Conservation (phyloP, 225 moss, liverwort and hornwort species). For the Straminergon stramineum region DNA sequence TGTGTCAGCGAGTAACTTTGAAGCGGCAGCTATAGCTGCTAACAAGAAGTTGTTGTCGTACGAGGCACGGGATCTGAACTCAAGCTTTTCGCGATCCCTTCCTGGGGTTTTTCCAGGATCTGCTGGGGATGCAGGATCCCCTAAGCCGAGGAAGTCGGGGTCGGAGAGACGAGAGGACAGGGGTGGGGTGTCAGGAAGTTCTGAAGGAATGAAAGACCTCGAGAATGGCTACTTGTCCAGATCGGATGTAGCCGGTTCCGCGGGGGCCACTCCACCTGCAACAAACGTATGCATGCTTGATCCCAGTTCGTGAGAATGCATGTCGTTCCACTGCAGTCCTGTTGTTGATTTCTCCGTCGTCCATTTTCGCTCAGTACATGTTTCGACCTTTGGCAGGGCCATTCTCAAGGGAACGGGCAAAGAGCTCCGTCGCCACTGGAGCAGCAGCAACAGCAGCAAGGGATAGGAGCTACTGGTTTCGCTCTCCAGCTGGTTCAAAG, state of each 20-base stretch:
- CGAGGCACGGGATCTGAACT: constrained; percentile 40
- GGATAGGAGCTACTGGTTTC: constrained; percentile 66
- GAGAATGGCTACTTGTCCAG: constrained; percentile 61
- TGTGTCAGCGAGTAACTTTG: constrained; percentile 25
- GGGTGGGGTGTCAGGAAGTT: constrained; percentile 24
- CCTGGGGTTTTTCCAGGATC: constrained; percentile 53
- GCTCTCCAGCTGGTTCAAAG: constrained; percentile 91
- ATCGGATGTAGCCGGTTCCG: constrained; percentile 39
- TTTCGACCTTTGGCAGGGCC: constrained; percentile 11
- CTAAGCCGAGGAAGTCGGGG: constrained; percentile 52
- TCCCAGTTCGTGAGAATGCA: not conserved
- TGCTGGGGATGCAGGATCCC: constrained; percentile 53
- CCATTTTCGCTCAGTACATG: not conserved
- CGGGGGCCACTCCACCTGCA: constrained; percentile 45
- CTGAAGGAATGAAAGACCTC: constrained; percentile 49
- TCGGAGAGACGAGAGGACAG: constrained; percentile 74
- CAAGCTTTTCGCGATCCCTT: constrained; percentile 42
- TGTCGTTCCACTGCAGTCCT: not conserved
- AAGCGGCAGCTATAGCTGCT: constrained; percentile 39
- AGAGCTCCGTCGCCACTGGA: constrained; percentile 48
- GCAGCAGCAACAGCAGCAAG: constrained; percentile 69
- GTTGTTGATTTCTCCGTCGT: not conserved
- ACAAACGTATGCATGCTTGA: constrained; percentile 44
- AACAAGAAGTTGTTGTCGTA: constrained; percentile 45
- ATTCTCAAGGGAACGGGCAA: constrained; percentile 44